Evolutionary conservation across 495 filamentous ascomycete genomes (phyloP).

Genomic region (Cudoniella acicularis): DNA sequence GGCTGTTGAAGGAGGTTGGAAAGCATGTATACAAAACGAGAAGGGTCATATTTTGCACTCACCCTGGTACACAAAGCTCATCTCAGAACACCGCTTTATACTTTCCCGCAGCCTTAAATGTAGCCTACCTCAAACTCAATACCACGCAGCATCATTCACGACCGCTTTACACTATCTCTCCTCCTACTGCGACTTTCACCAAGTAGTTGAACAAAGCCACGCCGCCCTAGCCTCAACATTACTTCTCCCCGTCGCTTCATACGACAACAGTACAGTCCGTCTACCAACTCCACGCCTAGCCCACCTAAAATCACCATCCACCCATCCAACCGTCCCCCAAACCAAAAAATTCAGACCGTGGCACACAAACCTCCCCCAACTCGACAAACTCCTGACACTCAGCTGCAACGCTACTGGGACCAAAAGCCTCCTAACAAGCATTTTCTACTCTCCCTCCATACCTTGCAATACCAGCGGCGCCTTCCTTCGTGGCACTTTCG

Average conservation of each 20-base stretch:
- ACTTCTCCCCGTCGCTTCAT: conserved; percentile 20
- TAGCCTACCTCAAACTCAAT: conserved; percentile 9
- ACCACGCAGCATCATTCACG: conserved; percentile 19
- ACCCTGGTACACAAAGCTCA: conserved; percentile 21
- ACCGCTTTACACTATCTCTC: conserved; percentile 18
- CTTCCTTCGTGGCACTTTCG: conserved; percentile 21
- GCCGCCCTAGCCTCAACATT: conserved; percentile 21
- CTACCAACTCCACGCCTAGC: conserved; percentile 16
- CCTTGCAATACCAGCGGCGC: conserved; percentile 22
- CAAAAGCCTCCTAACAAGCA: conserved; percentile 19
- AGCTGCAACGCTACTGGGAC: conserved; percentile 23
- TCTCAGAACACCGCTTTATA: conserved; percentile 19
- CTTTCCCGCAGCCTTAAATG: conserved; percentile 17
- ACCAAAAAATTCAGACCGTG: too few relatives aligned
- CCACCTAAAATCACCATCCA: conserved; percentile 11
- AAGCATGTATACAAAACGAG: conserved; percentile 22
- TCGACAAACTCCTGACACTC: conserved; percentile 20
- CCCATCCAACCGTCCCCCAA: conserved; percentile 11
- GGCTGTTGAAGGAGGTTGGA: conserved; percentile 29
- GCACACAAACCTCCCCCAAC: conserved; percentile 17
- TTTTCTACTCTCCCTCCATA: conserved; percentile 21
- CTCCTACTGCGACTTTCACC: conserved; percentile 19
- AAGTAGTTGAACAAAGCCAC: conserved; percentile 17
- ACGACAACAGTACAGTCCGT: conserved; percentile 13
- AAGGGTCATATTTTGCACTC: conserved; percentile 20